Base-by-base conservation (phyloP, 495 filamentous ascomycete species). In the Neurospora sp. region DNA sequence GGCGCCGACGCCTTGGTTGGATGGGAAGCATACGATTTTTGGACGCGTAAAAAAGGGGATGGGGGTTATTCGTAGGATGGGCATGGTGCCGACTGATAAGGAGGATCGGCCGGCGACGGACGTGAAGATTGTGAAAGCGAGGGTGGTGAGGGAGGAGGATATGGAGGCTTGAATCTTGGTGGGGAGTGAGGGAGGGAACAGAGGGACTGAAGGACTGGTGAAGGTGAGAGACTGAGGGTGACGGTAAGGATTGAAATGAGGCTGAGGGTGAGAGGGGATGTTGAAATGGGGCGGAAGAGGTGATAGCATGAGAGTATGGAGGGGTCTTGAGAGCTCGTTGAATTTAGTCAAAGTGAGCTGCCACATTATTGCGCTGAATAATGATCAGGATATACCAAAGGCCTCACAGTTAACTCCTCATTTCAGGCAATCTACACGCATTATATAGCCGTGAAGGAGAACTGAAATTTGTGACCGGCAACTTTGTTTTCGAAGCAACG, bases 1-100 rank as follows among this genome's bases (percentile, higher is more conserved):
- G 53, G 96, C 94, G 41, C 96, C 96, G 3, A 96, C 96, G 22
- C 96, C 96, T 2, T 98, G 96, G 96, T 83, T 99, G 73, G 96
- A 99, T 82, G 94, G 94, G 38, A 97, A 97, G 81, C 96, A 99
- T 82, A 97, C 96, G 7, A 97, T 99, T 75, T 99, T 99, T 79
- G 96, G 96, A 9, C 84, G 96, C 59, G 94, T 99, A 35, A 96
- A 93, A 82, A 89, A 82, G 72, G 96, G 96, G 8, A 89, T 99
- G 86, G 82, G 85, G 42, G 85, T 97, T 8, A 91, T 99, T 53
- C 89, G 93, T 84, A 86, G 94, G 70, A 94, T 99, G 91, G 96
- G 96, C 3, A 80, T 96, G 72, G 94, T 97, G 45, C 96, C 92
- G 86, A 97, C 93, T 3, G 93, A 89, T 20, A 77, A 76, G 20